Conservation (phyloP, 352 stramenopile genomes). For the Globisporangium sylvaticum region DNA sequence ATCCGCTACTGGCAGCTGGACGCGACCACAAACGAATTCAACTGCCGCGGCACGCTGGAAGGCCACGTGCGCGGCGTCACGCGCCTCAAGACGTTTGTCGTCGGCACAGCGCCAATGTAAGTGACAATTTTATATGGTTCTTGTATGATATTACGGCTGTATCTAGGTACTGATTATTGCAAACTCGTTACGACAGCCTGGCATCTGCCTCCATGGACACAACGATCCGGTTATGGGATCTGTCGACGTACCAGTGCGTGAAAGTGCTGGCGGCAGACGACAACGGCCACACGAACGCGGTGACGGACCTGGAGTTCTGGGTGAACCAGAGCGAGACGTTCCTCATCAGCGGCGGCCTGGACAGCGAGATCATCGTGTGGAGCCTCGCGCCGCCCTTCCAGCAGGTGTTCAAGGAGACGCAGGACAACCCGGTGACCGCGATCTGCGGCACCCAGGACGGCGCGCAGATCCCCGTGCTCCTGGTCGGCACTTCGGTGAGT, state of each 20-base stretch:
- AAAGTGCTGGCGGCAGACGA: conserved; percentile 68
- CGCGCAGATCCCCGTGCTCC: conserved; percentile 60
- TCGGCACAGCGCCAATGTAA: conserved; percentile 58
- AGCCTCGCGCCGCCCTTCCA: conserved; percentile 68
- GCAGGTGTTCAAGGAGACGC: conserved; percentile 80
- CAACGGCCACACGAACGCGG: conserved; percentile 71
- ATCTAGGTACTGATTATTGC: background rate
- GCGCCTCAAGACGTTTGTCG: conserved; percentile 77
- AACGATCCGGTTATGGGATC: conserved; percentile 81
- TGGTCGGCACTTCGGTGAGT: conserved; percentile 71
- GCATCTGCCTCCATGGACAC: conserved; percentile 80
- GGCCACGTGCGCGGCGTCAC: conserved; percentile 78
- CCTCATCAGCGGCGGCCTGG: conserved; percentile 77
- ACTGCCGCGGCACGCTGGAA: conserved; percentile 70
- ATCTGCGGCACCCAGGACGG: conserved; percentile 68
- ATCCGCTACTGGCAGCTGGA: conserved; percentile 86
- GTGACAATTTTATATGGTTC: background rate
- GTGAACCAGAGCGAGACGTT: conserved; percentile 84
- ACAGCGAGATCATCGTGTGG: conserved; percentile 85
- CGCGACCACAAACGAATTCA: conserved; percentile 59
- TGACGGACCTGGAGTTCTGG: conserved; percentile 88
- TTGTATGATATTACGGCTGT: background rate
- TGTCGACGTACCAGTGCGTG: conserved; percentile 78
- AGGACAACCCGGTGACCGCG: conserved; percentile 73
- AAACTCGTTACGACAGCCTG: conserved; percentile 23